Evolutionary conservation across 2,329 filamentous ascomycete genomes (phyloP).

Genomic region (Nemania sp.): DNA sequence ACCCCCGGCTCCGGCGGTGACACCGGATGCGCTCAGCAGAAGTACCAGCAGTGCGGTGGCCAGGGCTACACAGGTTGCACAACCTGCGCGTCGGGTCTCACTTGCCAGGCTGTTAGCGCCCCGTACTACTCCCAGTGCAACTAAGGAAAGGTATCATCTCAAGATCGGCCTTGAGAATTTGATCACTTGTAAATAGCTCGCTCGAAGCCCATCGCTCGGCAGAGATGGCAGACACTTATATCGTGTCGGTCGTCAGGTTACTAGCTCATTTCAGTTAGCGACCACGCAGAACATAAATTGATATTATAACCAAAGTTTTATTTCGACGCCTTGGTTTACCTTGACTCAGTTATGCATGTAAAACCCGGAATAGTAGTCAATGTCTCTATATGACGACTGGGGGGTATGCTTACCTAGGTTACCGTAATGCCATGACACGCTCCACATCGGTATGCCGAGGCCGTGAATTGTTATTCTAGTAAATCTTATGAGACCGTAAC

Average conservation of each 20-base stretch:
- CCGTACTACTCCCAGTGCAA: constrained; percentile 47
- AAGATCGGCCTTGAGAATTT: too few relatives aligned
- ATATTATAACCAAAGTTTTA: background rate
- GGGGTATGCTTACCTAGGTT: too few relatives aligned
- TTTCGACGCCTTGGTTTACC: too few relatives aligned
- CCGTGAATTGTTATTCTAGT: too few relatives aligned
- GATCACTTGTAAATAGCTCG: too few relatives aligned
- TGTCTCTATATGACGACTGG: too few relatives aligned
- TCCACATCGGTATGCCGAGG: too few relatives aligned
- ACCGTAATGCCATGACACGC: too few relatives aligned
- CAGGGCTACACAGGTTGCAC: constrained; percentile 48
- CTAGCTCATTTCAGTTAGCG: background rate
- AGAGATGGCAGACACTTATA: background rate
- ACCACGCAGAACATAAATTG: background rate
- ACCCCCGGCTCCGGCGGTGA: constrained; percentile 16
- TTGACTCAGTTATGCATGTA: too few relatives aligned
- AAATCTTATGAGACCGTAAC: too few relatives aligned
- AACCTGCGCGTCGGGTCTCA: constrained; percentile 42
- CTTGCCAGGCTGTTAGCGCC: constrained; percentile 43
- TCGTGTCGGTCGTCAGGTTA: background rate
- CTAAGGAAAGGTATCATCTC: constrained; percentile 23
- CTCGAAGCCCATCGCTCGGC: background rate
- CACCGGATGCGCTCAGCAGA: constrained; percentile 39
- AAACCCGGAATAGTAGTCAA: too few relatives aligned
- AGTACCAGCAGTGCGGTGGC: constrained; percentile 47